phyloP scores from a whole-genome alignment of 1,284 basidiomycete species.

The Ceratobasidium sp. region DNA sequence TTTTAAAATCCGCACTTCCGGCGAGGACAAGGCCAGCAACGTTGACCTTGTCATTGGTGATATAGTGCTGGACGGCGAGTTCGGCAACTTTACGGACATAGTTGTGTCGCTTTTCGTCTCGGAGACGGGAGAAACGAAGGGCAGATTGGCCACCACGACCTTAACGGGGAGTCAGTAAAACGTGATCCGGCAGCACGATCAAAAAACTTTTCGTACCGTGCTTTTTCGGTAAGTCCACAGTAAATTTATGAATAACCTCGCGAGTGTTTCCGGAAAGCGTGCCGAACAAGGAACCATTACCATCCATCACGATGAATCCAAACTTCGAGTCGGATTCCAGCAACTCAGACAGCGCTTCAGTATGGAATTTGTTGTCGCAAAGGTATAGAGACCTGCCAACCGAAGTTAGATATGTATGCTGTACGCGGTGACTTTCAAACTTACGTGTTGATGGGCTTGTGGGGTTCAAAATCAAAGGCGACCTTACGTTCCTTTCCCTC shows the following conservation, averaged over 20 bases:
- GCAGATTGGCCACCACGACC: slow-evolving; percentile 99
- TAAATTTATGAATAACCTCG: slow-evolving; percentile 98
- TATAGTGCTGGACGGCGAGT: slow-evolving; percentile 96
- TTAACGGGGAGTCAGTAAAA: not conserved
- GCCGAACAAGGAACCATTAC: slow-evolving; percentile 96
- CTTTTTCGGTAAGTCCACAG: slow-evolving; percentile 99
- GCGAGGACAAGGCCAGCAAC: slow-evolving; percentile 97
- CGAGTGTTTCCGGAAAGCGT: slow-evolving; percentile 97
- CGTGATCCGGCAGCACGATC: not conserved
- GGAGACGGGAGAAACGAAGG: slow-evolving; percentile 98
- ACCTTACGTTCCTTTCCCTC: slow-evolving; percentile 99
- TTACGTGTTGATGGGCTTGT: slow-evolving; percentile 98
- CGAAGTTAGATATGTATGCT: slow-evolving; percentile 16
- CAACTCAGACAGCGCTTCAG: slow-evolving; percentile 95
- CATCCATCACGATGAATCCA: slow-evolving; percentile 99
- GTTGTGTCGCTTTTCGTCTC: slow-evolving; percentile 99
- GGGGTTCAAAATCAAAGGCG: slow-evolving; percentile 97
- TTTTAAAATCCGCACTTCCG: slow-evolving; percentile 99
- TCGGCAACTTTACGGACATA: slow-evolving; percentile 99
- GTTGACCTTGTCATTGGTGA: slow-evolving; percentile 98
- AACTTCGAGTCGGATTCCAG: slow-evolving; percentile 98
- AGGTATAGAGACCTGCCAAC: slow-evolving; percentile 89
- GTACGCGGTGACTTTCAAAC: slow-evolving; percentile 55
- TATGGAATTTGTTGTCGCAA: slow-evolving; percentile 99
- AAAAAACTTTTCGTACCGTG: slow-evolving; percentile 67